Evolutionary conservation across 768 basidiomycete genomes (phyloP).

Genomic region (Amanita polypyramis): DNA sequence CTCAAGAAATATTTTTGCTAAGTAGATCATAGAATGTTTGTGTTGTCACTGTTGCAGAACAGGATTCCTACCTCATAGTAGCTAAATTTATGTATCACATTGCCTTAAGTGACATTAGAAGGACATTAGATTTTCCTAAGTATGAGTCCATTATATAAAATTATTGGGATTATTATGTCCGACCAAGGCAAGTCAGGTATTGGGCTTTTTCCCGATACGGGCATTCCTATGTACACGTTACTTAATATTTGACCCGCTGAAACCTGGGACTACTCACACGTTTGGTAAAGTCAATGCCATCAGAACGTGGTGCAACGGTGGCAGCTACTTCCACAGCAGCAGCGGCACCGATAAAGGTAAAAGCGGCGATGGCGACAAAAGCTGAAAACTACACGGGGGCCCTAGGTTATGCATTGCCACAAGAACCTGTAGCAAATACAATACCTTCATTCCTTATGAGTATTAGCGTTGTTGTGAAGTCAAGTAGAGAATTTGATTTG

Average conservation of each 20-base stretch:
- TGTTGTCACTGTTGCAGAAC: neutral
- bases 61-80: too few relatives aligned
- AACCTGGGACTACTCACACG: neutral
- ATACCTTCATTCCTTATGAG: too few relatives aligned
- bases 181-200: too few relatives aligned
- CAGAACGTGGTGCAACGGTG: constrained; percentile 2
- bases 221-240: neutral
- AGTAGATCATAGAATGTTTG: neutral
- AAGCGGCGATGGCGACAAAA: constrained; percentile 6
- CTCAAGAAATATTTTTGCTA: neutral
- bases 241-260: neutral
- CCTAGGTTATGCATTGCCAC: too few relatives aligned
- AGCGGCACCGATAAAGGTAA: constrained; percentile 11
- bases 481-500: too few relatives aligned
- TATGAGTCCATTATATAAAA: too few relatives aligned
- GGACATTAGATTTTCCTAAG: neutral
- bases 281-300: neutral
- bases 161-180: too few relatives aligned
- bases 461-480: too few relatives aligned
- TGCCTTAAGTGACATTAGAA: neutral
- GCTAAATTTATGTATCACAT: neutral
- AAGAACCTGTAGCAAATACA: too few relatives aligned
- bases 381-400: constrained; percentile 11
- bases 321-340: constrained; percentile 5
- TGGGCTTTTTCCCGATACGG: too few relatives aligned